Evolutionary conservation across 306 rosid species (phyloP), one percentile per base, ranked within the genome.

Genomic region (Acacia melanoxylon): DNA sequence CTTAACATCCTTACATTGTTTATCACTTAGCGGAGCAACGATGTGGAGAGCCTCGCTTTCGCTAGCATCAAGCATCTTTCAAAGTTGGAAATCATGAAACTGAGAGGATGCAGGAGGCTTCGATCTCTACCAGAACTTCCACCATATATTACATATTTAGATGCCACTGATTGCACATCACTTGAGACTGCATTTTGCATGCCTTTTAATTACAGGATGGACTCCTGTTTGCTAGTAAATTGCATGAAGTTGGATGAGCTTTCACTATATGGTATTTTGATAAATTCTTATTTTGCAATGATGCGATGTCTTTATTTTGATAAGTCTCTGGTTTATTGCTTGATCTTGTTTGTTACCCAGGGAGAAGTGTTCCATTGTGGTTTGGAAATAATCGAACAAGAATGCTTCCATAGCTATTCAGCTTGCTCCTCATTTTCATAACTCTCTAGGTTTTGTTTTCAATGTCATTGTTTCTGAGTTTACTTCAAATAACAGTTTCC

Each of bases 111-210:
- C 27, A 2, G 1, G 27, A 82, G 72, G 58, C 86, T 87, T 77
- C 24, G 1, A 1, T 72, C 17, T 85, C 17, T 85, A 6, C 86
- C 85, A 11, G 77, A 85, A 48, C 82, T 87, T 56, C 88, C 90
- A 46, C 31, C 2, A 33, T 48, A 2, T 7, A 2, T 79, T 14
- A 37, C 22, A 29, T 6, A 48, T 41, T 33, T 87, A 11, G 14
- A 61, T 9, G 86, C 74, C 2, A 25, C 5, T 9, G 49, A 69
- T 4, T 85, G 88, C 81, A 51, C 48, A 1, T 80, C 84, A 5
- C 65, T 85, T 13, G 77, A 59, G 44, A 67, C 4, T 3, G 48
- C 7, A 4, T 59, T 59, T 12, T 10, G 4, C 7, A 17, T 9
- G 0, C 62, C 62, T 20, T n/a, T 19, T 19, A 56, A 56, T 56